Base-by-base conservation (phyloP, 2,329 filamentous ascomycete genomes). In the Alternaria solani region DNA sequence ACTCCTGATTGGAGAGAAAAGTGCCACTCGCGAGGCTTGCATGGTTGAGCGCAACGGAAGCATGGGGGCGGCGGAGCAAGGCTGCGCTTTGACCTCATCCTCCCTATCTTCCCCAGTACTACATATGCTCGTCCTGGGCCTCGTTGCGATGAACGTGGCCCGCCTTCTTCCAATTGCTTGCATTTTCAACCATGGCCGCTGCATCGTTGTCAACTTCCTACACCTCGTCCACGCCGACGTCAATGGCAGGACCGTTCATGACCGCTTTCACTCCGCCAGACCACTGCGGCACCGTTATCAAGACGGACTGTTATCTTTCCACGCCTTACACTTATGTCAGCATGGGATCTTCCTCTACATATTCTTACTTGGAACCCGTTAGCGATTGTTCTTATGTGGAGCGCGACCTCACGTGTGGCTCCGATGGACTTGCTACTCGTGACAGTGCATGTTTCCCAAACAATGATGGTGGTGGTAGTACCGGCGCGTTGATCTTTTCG, bases 361-460 rank as follows among this genome's bases (percentile, higher is more conserved):
- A 16, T 14, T 42, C 20, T 16, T 41, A 14, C 28, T 34, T 25
- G 9, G n/a, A 25, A 4, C 16, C 32, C 3, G n/a, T 7, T 18
- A 7, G 8, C 11, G 7, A 3, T 2, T 56, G 54, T 39, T 2
- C 7, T 7, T 51, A 28, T 20, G 11, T 56, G 16, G 44, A 56
- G n/a, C 44, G 54, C 23, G 54, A 56, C 16, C 18, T 23, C 11
- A 43, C 54, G 11, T 56, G 54, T 36, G 54, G 54, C 8, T 42
- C 54, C 18, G 26, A 42, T 36, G 54, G 44, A 20, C 12, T 4
- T 6, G 36, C 36, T 14, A 41, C 54, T 34, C 36, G 26, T 26
- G 36, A 36, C 34, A 51, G 44, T 26, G 44, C 26, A n/a, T 56
- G 54, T 32, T 56, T 56, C 30, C 54, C 54, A n/a, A 12, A 41